Conservation (phyloP, 2,329 filamentous ascomycete genomes). For the Trichoderma aggressivum region DNA sequence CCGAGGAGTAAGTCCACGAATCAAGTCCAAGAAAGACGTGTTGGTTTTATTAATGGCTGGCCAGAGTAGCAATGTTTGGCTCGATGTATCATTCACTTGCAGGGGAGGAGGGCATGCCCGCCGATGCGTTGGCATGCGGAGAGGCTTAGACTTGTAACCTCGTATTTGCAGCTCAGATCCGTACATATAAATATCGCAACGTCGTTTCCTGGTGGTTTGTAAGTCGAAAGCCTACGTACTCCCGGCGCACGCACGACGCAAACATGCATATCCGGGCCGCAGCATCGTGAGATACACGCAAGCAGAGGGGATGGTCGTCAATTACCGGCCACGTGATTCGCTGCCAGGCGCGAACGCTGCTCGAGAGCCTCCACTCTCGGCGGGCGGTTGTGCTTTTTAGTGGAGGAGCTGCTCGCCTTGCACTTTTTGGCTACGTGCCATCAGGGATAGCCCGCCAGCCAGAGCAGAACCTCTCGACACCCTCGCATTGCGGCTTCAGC, state of each 20-base stretch:
- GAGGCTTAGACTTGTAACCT: slow-evolving; percentile 12
- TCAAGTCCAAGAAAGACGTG: not conserved
- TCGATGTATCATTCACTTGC: not conserved
- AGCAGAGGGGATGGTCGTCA: slow-evolving; percentile 2
- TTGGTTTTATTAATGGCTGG: not conserved
- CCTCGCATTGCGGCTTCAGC: not conserved
- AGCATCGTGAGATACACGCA: slow-evolving; percentile 12
- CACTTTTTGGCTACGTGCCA: slow-evolving; percentile 17
- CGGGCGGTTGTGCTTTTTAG: slow-evolving; percentile 15
- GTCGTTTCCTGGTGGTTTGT: not conserved
- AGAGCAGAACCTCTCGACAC: not conserved
- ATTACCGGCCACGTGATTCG: slow-evolving; percentile 18
- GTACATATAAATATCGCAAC: slow-evolving; percentile 15
- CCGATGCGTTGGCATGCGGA: not conserved
- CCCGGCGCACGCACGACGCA: not conserved
- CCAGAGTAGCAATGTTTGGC: not conserved
- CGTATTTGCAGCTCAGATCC: slow-evolving; percentile 5
- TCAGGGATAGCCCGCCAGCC: slow-evolving; percentile 13
- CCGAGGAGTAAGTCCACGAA: slow-evolving; percentile 38
- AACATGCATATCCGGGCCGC: not conserved
- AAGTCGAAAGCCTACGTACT: not conserved
- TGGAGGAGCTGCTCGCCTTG: slow-evolving; percentile 15
- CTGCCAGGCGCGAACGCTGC: slow-evolving; percentile 42
- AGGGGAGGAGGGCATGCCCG: not conserved
- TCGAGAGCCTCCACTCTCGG: slow-evolving; percentile 12